These are phyloP conservation scores for Lumnitzera racemosa DNA, from an alignment of 345 rosid genomes.

Conservation along the genomic window DNA sequence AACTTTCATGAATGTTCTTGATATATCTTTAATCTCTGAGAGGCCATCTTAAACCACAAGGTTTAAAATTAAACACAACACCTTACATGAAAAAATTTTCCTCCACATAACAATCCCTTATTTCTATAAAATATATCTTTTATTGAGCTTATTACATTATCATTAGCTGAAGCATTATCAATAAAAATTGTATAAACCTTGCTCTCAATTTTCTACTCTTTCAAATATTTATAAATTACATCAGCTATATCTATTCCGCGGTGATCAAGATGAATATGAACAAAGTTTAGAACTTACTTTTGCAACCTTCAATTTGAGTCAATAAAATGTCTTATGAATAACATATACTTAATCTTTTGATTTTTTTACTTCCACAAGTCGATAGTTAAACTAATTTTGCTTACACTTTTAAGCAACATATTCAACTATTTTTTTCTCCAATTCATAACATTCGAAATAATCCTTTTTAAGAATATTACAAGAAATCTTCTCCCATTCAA, in stretches of 20 bases:
- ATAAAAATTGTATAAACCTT: neutral
- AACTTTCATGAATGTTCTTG: slow-evolving; percentile 1
- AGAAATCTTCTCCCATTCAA: neutral
- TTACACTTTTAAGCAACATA: no score
- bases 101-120: slow-evolving; percentile 3
- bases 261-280: slow-evolving; percentile 6
- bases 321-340: neutral
- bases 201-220: slow-evolving; percentile 3
- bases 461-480: neutral
- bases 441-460: neutral
- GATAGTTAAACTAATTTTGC: neutral
- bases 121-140: neutral
- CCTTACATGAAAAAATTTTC: slow-evolving; percentile 2
- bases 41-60: slow-evolving; percentile 7
- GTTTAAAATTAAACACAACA: neutral
- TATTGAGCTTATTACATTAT: neutral
- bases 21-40: neutral
- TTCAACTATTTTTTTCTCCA: neutral
- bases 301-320: neutral
- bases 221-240: slow-evolving; percentile 3
- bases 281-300: slow-evolving; percentile 1
- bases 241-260: slow-evolving; percentile 1
- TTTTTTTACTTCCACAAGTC: slow-evolving; percentile 3
- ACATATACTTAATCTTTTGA: slow-evolving; percentile 3
- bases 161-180: neutral